Evolutionary conservation across 164 flowering plant genomes (phyloP), one percentile per base, ranked within the genome.

Genomic region (Echeveria elegans): DNA sequence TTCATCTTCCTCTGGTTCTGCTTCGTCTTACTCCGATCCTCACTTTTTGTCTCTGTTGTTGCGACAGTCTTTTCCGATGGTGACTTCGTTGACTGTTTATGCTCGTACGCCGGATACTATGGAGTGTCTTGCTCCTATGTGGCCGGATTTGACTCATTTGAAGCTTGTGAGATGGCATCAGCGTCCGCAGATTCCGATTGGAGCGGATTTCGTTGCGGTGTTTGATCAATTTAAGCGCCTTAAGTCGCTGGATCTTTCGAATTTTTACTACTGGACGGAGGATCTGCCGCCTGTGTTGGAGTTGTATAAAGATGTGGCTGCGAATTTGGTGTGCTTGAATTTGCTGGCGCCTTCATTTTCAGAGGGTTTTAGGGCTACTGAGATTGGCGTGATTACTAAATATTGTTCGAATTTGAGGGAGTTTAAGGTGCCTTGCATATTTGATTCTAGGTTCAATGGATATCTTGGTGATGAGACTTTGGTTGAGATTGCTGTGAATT

Each of bases 141-240:
- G 88, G 86, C 86, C 86, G 0, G 4, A n/a, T 1, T 69, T 89
- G 58, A 45, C 70, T 18, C 79, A 69, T 58, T 72, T 86, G 59
- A 86, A 85, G 80, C 88, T 92, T 30, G 86, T 95, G 19, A 77
- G 97, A 2, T 92, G 96, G 97, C 99, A 95, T 64, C 97, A 84
- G 70, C 79, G 99, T 2, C 68, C 77, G 0, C 82, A 64, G 6
- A 41, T 75, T 1, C 75, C 75, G 0, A 61, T 73, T 12, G 96
- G 95, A 4, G 76, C 81, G 0, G 99, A 95, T 64, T 80, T 92
- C 68, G 10, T 53, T 1, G 66, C 87, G 1, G 29, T 92, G 12
- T 76, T 85, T 34, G 71, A 74, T 16, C 69, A 68, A 23, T 81
- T 85, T 47, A 47, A 11, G 1, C 56, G 45, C 0, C 75, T 95